Base-by-base conservation (phyloP, 1,284 basidiomycete genomes). In the Psilocybe mexicana region DNA sequence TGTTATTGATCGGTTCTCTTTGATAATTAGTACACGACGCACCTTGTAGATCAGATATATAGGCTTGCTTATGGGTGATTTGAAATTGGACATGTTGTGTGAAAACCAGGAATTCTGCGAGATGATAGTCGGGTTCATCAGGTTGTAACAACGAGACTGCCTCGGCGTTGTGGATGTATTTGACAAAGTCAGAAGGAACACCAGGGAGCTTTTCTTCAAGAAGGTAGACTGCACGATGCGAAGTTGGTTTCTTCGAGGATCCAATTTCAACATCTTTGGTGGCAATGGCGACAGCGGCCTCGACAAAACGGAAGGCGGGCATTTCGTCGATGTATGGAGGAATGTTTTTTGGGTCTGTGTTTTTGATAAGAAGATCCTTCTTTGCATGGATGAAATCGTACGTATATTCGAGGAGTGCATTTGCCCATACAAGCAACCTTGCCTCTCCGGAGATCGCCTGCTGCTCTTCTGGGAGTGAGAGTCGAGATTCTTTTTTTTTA, bases 31-130 rank as follows among this genome's bases (percentile, higher is more conserved):
- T 18, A 18, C 18, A 18, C 18, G 1, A 18, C 18, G 18, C 0
- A 18, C 18, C 18, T 57, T 60, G 59, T 26, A 55, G 54, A 33
- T 60, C 59, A 0, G 59, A 57, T 4, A 60, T 40, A 51, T 50
- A 55, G 18, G 54, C 54, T 2, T 24, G 11, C 2, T 55, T 46
- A 8, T 49, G 23, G 4, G 55, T 60, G 8, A 50, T 44, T 7
- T 33, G 11, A 7, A 38, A 60, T 25, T 60, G 59, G 7, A 57
- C 43, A 26, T 60, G 59, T 33, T 56, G 59, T 3, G 54, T 23
- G 35, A 55, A 55, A 43, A 55, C 28, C 18, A 55, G 47, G 24
- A 48, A 55, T 43, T 48, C 45, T 11, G 54, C 45, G 11, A 42
- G n/a, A 12, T 30, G 10, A 40, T 48, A 49, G n/a, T 48, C 35